phyloP scores from a whole-genome alignment of 2,329 filamentous ascomycete species.

The Penicillium sp. region DNA sequence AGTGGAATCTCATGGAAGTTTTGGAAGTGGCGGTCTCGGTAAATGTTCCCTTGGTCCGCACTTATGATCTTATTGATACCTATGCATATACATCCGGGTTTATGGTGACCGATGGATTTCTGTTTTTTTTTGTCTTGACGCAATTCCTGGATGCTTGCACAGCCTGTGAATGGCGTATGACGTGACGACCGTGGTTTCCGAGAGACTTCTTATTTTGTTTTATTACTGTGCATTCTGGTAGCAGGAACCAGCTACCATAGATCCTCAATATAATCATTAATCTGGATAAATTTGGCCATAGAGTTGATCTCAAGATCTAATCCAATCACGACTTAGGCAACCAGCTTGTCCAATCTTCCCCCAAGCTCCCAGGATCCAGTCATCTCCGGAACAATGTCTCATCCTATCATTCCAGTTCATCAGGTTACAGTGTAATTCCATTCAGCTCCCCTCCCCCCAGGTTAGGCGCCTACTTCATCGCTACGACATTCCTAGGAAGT shows the following conservation, averaged over 20 bases:
- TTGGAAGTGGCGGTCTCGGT: slow-evolving; percentile 35
- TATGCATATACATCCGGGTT: slow-evolving; percentile 24
- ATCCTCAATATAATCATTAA: slow-evolving; percentile 1
- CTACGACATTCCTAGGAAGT: not conserved
- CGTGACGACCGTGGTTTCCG: slow-evolving; percentile 18
- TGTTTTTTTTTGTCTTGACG: not conserved
- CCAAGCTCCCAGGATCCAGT: not conserved
- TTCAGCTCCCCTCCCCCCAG: not conserved
- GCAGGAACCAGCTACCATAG: not conserved
- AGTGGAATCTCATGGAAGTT: slow-evolving; percentile 44
- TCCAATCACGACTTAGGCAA: not conserved
- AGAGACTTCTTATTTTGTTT: slow-evolving; percentile 11
- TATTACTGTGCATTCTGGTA: slow-evolving; percentile 4
- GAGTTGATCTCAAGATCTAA: not conserved
- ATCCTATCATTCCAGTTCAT: no score
- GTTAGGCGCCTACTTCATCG: not conserved
- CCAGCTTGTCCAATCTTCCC: not conserved
- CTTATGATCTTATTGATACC: slow-evolving; percentile 26
- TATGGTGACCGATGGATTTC: slow-evolving; percentile 8
- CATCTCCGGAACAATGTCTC: not conserved
- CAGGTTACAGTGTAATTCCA: no score
- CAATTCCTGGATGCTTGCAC: not conserved
- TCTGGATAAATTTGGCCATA: not conserved
- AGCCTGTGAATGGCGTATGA: slow-evolving; percentile 17
- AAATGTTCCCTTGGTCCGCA: slow-evolving; percentile 5